Evolutionary conservation across 495 filamentous ascomycete species (phyloP).

Genomic region (Pyronema domesticum): DNA sequence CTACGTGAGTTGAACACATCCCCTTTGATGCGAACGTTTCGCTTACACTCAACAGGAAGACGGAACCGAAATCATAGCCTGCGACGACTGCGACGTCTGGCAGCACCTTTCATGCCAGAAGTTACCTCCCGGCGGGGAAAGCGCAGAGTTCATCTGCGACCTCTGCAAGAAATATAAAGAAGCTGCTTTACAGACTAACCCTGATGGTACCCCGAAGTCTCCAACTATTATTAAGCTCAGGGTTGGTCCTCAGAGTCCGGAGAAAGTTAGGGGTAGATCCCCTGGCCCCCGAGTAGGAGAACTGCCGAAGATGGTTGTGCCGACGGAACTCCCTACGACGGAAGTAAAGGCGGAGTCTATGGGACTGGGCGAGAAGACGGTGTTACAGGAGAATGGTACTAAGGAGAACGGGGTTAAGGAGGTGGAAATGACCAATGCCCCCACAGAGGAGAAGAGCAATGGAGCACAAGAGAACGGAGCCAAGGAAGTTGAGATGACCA

Average conservation of each 20-base stretch:
- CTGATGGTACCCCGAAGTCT: background rate
- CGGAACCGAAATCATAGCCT: slow-evolving; percentile 83
- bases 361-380: no score
- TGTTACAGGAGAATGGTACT: no score
- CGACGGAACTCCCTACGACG: no score
- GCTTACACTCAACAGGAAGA: slow-evolving; percentile 42
- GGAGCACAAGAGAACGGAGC: no score
- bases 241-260: slow-evolving; percentile 3
- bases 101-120: slow-evolving; percentile 84
- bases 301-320: background rate
- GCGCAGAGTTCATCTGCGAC: slow-evolving; percentile 68
- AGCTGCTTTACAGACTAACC: slow-evolving; percentile 23
- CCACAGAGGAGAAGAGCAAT: no score
- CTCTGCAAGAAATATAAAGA: slow-evolving; percentile 53
- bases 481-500: no score
- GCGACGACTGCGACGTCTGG: slow-evolving; percentile 89
- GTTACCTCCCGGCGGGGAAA: slow-evolving; percentile 57
- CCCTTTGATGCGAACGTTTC: slow-evolving; percentile 26
- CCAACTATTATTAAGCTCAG: slow-evolving; percentile 11
- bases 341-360: no score
- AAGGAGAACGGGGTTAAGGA: no score
- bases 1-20: background rate
- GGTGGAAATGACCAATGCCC: no score
- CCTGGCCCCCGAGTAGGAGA: background rate
- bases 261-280: background rate